phyloP scores from a whole-genome alignment of 345 rosid genomes.

The Mangifera indica region DNA sequence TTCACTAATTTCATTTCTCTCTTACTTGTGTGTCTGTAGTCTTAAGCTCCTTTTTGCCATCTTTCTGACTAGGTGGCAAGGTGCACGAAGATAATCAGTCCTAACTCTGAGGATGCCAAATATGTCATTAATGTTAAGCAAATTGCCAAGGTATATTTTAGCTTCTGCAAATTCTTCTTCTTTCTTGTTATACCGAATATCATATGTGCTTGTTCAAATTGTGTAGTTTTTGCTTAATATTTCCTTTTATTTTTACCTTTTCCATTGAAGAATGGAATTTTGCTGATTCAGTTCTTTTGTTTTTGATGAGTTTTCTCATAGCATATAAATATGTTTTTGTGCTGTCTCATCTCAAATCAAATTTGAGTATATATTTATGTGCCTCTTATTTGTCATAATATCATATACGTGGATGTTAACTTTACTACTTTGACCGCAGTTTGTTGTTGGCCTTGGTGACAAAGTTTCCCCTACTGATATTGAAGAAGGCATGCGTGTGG shows the following conservation, averaged over 20 bases:
- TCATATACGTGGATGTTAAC: neutral
- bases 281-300: neutral
- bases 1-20: neutral
- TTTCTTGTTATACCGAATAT: too few species aligned
- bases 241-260: neutral
- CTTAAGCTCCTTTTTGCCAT: too few species aligned
- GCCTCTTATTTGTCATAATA: neutral
- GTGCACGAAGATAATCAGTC: slow-evolving; percentile 93
- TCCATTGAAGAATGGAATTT: neutral
- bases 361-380: neutral
- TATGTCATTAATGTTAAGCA: slow-evolving; percentile 96
- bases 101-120: slow-evolving; percentile 94
- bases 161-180: neutral
- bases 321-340: neutral
- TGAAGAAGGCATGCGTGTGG: slow-evolving; percentile 99
- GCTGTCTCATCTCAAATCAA: neutral
- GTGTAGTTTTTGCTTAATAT: neutral
- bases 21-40: too few species aligned
- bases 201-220: neutral
- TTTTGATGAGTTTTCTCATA: neutral
- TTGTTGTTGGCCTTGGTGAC: slow-evolving; percentile 98
- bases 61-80: slow-evolving; percentile 60
- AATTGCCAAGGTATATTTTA: slow-evolving; percentile 74
- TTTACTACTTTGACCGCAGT: slow-evolving; percentile 37
- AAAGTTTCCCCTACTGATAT: slow-evolving; percentile 96